Evolutionary conservation across 1,284 basidiomycete species (phyloP).

Genomic region (Fistulinella cinereoalba): DNA sequence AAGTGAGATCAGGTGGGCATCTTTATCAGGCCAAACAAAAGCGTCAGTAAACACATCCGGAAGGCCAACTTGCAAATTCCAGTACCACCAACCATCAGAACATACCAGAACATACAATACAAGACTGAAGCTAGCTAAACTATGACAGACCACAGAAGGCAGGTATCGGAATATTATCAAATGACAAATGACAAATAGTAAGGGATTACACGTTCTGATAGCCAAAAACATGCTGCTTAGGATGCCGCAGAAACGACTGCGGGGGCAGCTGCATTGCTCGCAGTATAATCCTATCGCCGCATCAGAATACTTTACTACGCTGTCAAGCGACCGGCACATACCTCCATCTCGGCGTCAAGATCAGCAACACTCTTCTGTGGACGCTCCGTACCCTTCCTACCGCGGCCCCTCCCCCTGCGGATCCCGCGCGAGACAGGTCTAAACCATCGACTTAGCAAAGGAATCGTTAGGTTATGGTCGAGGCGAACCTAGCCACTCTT

Average conservation of each 20-base stretch:
- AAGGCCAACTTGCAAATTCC: too few relatives aligned
- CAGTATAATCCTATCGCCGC: constrained; percentile 60
- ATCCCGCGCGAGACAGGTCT: constrained; percentile 42
- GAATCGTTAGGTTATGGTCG: neutral
- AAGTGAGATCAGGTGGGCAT: too few relatives aligned
- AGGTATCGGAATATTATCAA: constrained; percentile 27
- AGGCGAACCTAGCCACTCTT: constrained; percentile 45
- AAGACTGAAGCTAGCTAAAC: constrained; percentile 20
- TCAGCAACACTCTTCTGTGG: constrained; percentile 68
- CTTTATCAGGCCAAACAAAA: neutral
- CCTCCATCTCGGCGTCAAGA: constrained; percentile 84
- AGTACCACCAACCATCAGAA: neutral
- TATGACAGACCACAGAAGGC: constrained; percentile 15
- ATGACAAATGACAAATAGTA: constrained; percentile 9
- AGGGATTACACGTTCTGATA: constrained; percentile 10
- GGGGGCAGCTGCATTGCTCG: constrained; percentile 47
- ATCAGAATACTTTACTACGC: neutral
- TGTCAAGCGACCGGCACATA: constrained; percentile 31
- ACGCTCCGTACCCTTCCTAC: constrained; percentile 66
- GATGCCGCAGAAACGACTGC: constrained; percentile 37
- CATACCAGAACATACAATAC: constrained; percentile 20
- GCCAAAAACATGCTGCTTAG: constrained; percentile 11
- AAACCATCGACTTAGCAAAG: constrained; percentile 7
- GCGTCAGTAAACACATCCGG: neutral
- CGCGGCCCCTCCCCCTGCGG: constrained; percentile 50